Conservation (phyloP, 176 grass and related monocot genomes). For the Alopecurus myosuroides region DNA sequence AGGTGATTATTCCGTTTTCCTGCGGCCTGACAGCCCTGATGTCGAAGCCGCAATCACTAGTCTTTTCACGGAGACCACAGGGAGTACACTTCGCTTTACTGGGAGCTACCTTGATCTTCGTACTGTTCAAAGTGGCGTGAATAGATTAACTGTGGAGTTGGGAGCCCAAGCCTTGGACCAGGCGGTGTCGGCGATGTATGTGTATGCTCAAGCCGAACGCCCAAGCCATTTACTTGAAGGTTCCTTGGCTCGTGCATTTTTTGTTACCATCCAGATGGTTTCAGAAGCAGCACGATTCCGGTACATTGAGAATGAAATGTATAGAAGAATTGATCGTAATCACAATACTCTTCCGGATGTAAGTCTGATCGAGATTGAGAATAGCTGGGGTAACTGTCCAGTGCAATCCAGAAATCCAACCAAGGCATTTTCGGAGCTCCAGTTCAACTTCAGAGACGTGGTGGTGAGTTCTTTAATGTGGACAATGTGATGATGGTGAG, state of each 20-base stretch:
- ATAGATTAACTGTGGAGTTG: not conserved
- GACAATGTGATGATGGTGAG: not conserved
- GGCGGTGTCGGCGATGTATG: not conserved
- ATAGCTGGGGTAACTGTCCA: not conserved
- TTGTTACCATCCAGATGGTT: not conserved
- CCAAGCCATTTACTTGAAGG: not conserved
- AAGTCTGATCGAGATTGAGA: not conserved
- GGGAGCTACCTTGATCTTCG: not conserved
- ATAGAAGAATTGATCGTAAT: not conserved
- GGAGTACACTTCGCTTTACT: not conserved
- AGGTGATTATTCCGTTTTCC: too few species aligned
- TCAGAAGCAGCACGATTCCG: not conserved
- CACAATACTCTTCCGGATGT: not conserved
- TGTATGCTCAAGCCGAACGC: not conserved
- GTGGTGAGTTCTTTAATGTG: too few species aligned
- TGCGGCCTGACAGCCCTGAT: too few species aligned
- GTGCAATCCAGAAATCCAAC: not conserved
- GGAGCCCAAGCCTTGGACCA: not conserved
- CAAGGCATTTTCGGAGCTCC: not conserved
- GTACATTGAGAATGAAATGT: not conserved
- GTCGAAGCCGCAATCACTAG: too few species aligned
- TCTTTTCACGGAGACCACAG: too few species aligned
- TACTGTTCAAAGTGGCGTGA: not conserved
- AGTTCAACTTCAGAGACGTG: not conserved
- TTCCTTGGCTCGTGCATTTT: not conserved